phyloP scores from a whole-genome alignment of 2,329 filamentous ascomycete genomes.

The Aureobasidium sp. region DNA sequence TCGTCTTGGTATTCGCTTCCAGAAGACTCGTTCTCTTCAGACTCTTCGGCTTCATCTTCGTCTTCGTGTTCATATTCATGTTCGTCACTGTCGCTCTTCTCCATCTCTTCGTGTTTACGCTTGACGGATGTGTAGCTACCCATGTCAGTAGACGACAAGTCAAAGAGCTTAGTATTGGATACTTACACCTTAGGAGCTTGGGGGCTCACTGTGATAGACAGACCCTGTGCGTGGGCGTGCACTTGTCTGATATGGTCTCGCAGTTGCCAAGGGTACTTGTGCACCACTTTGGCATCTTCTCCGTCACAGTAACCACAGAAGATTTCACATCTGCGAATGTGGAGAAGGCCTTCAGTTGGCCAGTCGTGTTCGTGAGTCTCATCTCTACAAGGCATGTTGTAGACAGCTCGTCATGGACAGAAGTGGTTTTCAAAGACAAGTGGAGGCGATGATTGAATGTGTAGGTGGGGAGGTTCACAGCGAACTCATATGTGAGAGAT shows the following conservation, averaged over 20 bases:
- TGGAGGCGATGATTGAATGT: not conserved
- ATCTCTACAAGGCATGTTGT: not conserved
- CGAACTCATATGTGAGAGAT: not conserved
- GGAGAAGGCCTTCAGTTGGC: not conserved
- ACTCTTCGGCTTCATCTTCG: not conserved
- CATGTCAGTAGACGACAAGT: not conserved
- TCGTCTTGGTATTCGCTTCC: not conserved
- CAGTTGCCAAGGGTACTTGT: not conserved
- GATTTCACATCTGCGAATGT: not conserved
- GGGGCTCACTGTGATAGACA: slow-evolving; percentile 1
- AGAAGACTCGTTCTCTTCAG: not conserved
- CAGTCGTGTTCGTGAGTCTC: not conserved
- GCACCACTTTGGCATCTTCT: not conserved
- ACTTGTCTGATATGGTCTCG: not conserved
- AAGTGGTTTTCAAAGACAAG: not conserved
- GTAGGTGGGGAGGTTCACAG: not conserved
- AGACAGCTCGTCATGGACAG: not conserved
- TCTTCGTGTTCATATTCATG: not conserved
- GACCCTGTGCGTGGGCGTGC: not conserved
- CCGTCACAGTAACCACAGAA: slow-evolving; percentile 1
- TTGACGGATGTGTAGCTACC: not conserved
- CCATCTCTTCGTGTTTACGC: not conserved
- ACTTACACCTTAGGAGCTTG: not conserved
- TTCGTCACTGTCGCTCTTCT: not conserved
- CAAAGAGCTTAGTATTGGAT: not conserved